A percentile compares a stretch with the other conserved stretches of the same genome.
These are phyloP conservation scores for Vickermania ingenoplastis DNA, from an alignment of 208 protist species.

Conservation along the genomic window DNA sequence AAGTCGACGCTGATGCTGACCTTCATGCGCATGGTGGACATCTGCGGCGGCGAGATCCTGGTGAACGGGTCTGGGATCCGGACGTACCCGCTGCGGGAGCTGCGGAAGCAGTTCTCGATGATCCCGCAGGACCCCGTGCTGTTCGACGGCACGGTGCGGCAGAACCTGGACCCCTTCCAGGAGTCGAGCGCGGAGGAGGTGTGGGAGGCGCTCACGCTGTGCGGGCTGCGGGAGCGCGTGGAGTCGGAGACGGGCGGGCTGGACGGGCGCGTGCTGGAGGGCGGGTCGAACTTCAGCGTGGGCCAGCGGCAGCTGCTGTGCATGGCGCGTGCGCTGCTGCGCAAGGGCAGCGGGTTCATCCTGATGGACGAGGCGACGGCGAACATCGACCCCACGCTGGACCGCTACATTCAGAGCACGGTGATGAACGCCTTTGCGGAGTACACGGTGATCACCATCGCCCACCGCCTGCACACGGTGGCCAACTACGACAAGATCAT, in stretches of 20 bases:
- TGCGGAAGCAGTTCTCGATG: constrained; percentile 66
- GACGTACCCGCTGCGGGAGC: constrained; percentile 29
- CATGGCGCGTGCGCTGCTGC: constrained; percentile 62
- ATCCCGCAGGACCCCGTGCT: constrained; percentile 81
- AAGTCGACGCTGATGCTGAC: constrained; percentile 80
- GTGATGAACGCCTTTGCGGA: constrained; percentile 42
- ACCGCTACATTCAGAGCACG: constrained; percentile 49
- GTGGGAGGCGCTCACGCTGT: constrained; percentile 34
- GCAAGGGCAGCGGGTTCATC: constrained; percentile 44
- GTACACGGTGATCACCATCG: constrained; percentile 88
- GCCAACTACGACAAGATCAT: constrained; percentile 88
- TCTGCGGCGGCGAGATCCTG: constrained; percentile 37
- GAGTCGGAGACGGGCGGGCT: constrained; percentile 12
- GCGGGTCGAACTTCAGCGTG: constrained; percentile 59
- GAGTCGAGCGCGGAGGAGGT: constrained; percentile 20
- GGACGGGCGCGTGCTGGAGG: constrained; percentile 22
- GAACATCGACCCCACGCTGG: constrained; percentile 60
- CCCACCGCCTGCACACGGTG: constrained; percentile 95
- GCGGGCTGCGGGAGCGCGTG: constrained; percentile 30
- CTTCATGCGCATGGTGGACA: constrained; percentile 61
- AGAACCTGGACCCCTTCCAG: constrained; percentile 71
- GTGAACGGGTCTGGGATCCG: constrained; percentile 29
- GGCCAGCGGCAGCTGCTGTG: constrained; percentile 73
- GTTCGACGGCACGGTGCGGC: constrained; percentile 65
- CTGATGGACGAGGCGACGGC: constrained; percentile 82